Conservation (phyloP, 441 rosid species). For the Viola pubescens region DNA sequence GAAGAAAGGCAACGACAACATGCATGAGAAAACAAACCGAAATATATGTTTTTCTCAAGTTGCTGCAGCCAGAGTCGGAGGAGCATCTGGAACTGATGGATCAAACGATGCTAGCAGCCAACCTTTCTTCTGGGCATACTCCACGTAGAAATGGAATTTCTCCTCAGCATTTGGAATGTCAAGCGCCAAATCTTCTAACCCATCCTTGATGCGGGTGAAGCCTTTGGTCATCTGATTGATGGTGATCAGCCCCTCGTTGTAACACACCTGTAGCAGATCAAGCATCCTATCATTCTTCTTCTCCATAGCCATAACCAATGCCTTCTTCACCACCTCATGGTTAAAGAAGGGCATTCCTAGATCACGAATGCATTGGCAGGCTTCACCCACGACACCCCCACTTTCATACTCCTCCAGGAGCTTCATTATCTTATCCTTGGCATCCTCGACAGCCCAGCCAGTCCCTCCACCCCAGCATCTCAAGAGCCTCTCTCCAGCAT, state of each 20-base stretch:
- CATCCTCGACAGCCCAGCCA: slow-evolving; percentile 99
- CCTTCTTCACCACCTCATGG: slow-evolving; percentile 99
- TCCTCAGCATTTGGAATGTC: slow-evolving; percentile 92
- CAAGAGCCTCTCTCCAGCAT: slow-evolving; percentile 92
- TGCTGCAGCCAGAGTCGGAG: slow-evolving; percentile 15
- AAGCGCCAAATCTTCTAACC: slow-evolving; percentile 87
- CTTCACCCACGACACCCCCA: slow-evolving; percentile 86
- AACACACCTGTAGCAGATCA: slow-evolving; percentile 77
- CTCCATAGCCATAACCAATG: slow-evolving; percentile 99
- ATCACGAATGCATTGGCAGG: slow-evolving; percentile 96
- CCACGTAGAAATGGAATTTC: slow-evolving; percentile 60
- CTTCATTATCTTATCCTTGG: slow-evolving; percentile 90
- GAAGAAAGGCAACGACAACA: slow-evolving; percentile 14
- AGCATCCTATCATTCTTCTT: slow-evolving; percentile 87
- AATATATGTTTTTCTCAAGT: slow-evolving; percentile 25
- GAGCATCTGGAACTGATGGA: slow-evolving; percentile 18
- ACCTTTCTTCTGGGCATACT: slow-evolving; percentile 63
- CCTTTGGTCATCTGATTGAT: slow-evolving; percentile 93
- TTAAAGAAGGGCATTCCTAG: slow-evolving; percentile 96
- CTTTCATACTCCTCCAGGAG: slow-evolving; percentile 87
- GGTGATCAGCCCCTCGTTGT: slow-evolving; percentile 85
- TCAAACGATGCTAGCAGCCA: slow-evolving; percentile 72
- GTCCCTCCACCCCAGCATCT: slow-evolving; percentile 99
- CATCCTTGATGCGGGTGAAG: slow-evolving; percentile 74
- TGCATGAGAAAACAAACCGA: slow-evolving; percentile 14